phyloP scores from a whole-genome alignment of 1,139 yeast genomes.

The Blastobotrys serpentis region DNA sequence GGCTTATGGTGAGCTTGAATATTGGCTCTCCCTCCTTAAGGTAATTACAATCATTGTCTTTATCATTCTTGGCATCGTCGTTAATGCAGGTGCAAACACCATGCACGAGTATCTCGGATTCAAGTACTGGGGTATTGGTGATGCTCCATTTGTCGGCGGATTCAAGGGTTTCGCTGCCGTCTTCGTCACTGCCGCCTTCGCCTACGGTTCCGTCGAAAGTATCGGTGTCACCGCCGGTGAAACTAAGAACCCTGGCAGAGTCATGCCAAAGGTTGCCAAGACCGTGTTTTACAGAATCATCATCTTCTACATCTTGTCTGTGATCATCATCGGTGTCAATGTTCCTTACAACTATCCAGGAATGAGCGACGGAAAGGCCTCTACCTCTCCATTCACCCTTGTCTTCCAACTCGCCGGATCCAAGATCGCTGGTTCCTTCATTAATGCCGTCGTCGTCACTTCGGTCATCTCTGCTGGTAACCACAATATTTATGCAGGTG shows the following conservation, averaged over 20 bases:
- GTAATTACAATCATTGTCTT: slow-evolving; percentile 55
- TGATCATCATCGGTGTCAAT: slow-evolving; percentile 48
- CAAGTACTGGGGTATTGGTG: slow-evolving; percentile 49
- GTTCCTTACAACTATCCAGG: slow-evolving; percentile 48
- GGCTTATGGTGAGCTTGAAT: slow-evolving; percentile 65
- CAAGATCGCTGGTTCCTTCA: slow-evolving; percentile 48
- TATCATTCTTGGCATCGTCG: slow-evolving; percentile 57
- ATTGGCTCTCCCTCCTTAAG: slow-evolving; percentile 63
- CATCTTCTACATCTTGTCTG: slow-evolving; percentile 47
- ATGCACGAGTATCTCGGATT: slow-evolving; percentile 49
- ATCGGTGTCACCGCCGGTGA: slow-evolving; percentile 68
- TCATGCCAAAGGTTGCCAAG: slow-evolving; percentile 57
- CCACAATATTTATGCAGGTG: slow-evolving; percentile 52
- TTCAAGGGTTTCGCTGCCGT: slow-evolving; percentile 51
- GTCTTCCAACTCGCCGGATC: slow-evolving; percentile 55
- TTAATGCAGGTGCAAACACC: slow-evolving; percentile 60
- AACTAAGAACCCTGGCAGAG: slow-evolving; percentile 55
- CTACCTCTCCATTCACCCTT: slow-evolving; percentile 65
- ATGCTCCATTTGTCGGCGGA: slow-evolving; percentile 58
- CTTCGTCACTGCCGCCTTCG: slow-evolving; percentile 61
- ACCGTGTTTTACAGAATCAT: slow-evolving; percentile 57
- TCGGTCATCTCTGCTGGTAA: slow-evolving; percentile 56
- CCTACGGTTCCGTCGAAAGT: slow-evolving; percentile 67
- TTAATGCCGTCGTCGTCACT: slow-evolving; percentile 52
- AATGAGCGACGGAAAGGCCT: slow-evolving; percentile 43